These are phyloP conservation scores for Petunia axillaris DNA, from an alignment of 257 asterid species.

Conservation along the genomic window DNA sequence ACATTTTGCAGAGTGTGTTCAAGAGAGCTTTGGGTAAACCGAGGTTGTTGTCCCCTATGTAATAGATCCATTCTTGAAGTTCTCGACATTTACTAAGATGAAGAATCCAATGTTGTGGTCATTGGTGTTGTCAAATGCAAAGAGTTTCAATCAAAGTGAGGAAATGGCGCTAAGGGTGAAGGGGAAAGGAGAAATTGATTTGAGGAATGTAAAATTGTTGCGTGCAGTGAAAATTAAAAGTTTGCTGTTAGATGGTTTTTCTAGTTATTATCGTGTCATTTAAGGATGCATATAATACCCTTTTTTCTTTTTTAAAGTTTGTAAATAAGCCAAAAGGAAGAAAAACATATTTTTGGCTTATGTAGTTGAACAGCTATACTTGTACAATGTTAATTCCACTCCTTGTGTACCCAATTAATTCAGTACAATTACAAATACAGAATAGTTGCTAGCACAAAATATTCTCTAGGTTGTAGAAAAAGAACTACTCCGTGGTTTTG, in stretches of 20 bases:
- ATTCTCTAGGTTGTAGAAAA: background rate
- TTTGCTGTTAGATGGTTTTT: too few species aligned
- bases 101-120: constrained; percentile 21
- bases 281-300: background rate
- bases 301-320: too few species aligned
- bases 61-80: constrained; percentile 71
- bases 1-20: constrained; percentile 92
- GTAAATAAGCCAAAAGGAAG: background rate
- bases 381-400: background rate
- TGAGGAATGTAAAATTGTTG: too few species aligned
- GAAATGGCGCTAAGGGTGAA: background rate
- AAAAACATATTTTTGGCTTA: background rate
- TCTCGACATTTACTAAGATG: constrained; percentile 72
- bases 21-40: constrained; percentile 82
- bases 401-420: too few species aligned
- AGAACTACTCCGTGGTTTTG: too few species aligned
- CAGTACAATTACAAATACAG: background rate
- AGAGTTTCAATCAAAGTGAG: background rate
- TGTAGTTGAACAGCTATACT: background rate
- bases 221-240: background rate
- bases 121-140: background rate
- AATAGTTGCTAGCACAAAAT: background rate
- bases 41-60: constrained; percentile 95
- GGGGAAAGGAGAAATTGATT: background rate
- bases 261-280: background rate